These are phyloP conservation scores for Elsinoe fawcettii DNA, from an alignment of 2,329 filamentous ascomycete species.

Conservation along the genomic window DNA sequence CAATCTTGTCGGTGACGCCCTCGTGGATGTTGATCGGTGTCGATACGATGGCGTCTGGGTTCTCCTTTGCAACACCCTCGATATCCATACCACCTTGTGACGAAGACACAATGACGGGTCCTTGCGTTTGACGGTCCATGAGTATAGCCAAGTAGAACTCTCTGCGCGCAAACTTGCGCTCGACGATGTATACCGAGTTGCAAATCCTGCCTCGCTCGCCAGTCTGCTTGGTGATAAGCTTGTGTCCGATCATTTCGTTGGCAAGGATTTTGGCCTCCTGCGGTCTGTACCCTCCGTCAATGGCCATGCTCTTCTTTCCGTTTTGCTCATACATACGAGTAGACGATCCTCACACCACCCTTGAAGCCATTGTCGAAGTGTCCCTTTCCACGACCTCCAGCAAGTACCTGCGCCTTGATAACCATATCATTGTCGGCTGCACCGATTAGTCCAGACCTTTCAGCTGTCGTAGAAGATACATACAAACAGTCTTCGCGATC, in stretches of 20 bases:
- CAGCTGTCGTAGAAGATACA: slow-evolving; percentile 19
- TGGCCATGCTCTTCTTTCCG: not conserved
- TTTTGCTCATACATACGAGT: slow-evolving; percentile 57
- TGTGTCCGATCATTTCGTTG: slow-evolving; percentile 99
- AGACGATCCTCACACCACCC: slow-evolving; percentile 96
- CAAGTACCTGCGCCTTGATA: slow-evolving; percentile 98
- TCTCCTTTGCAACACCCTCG: slow-evolving; percentile 96
- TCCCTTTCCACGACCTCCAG: slow-evolving; percentile 95
- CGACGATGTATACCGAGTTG: slow-evolving; percentile 97
- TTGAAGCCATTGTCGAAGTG: slow-evolving; percentile 98
- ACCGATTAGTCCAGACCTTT: slow-evolving; percentile 24
- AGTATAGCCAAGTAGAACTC: slow-evolving; percentile 99
- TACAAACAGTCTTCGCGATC: slow-evolving; percentile 82
- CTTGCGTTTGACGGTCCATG: slow-evolving; percentile 90
- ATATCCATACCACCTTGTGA: slow-evolving; percentile 99
- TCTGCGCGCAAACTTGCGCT: slow-evolving; percentile 97
- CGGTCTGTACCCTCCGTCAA: slow-evolving; percentile 43
- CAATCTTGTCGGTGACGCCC: slow-evolving; percentile 93
- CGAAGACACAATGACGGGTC: slow-evolving; percentile 91
- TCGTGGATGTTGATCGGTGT: slow-evolving; percentile 88
- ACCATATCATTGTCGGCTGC: slow-evolving; percentile 84
- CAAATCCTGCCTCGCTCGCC: slow-evolving; percentile 87
- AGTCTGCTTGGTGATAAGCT: slow-evolving; percentile 99
- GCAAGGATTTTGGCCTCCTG: slow-evolving; percentile 96
- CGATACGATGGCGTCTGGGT: slow-evolving; percentile 88